phyloP scores from a whole-genome alignment of 148 eudicot genomes.

The Rhododendron molle region DNA sequence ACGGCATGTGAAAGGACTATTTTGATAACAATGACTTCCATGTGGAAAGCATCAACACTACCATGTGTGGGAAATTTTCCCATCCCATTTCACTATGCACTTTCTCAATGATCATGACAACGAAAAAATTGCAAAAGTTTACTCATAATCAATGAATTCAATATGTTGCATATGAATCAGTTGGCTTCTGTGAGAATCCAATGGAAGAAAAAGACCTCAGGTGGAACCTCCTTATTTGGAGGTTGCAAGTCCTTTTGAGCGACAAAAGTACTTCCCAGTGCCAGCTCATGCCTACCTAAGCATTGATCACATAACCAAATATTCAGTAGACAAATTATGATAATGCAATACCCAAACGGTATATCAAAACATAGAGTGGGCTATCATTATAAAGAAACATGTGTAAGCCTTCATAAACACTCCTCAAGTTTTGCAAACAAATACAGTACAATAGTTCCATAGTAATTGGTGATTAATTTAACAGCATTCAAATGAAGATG shows the following conservation, averaged over 20 bases:
- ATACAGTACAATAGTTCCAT: not conserved
- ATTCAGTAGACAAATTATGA: not conserved
- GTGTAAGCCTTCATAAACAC: not conserved
- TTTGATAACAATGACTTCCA: not conserved
- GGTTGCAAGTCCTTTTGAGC: conserved; percentile 44
- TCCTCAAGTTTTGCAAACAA: not conserved
- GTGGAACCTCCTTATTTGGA: conserved; percentile 74
- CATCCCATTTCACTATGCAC: not conserved
- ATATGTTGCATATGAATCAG: not conserved
- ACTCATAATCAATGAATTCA: not conserved
- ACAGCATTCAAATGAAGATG: not conserved
- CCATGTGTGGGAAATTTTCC: not conserved
- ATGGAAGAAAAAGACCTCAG: conserved; percentile 51
- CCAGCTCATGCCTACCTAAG: conserved; percentile 75
- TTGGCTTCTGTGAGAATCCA: not conserved
- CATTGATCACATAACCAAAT: conserved; percentile 8
- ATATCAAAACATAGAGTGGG: not conserved
- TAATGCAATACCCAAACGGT: not conserved
- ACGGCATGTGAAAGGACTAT: not conserved
- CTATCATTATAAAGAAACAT: not conserved
- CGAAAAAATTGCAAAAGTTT: not conserved
- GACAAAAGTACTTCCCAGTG: conserved; percentile 70
- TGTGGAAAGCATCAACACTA: not conserved
- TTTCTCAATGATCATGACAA: not conserved
- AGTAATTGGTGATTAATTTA: not conserved